A percentile compares a stretch with the other conserved stretches of the same genome.
phyloP scores from a whole-genome alignment of 345 rosid species.

The Salix arbutifolia region DNA sequence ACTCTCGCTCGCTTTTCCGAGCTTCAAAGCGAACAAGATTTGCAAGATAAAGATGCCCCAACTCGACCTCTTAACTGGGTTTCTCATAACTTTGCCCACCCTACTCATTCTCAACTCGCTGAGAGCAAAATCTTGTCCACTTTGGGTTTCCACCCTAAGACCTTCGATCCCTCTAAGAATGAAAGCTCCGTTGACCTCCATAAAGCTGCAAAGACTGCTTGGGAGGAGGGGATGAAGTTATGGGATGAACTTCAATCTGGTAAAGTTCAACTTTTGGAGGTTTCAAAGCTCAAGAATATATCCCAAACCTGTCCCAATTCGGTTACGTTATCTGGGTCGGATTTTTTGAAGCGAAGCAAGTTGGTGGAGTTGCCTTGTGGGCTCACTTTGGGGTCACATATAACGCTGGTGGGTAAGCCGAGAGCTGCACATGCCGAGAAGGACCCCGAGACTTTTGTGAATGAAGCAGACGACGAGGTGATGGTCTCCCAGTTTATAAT shows the following conservation, averaged over 20 bases:
- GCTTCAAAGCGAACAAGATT: constrained; percentile 52
- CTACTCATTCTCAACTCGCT: constrained; percentile 18
- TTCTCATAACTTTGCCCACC: constrained; percentile 30
- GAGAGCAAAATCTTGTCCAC: constrained; percentile 41
- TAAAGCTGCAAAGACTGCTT: constrained; percentile 65
- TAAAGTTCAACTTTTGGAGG: constrained; percentile 12
- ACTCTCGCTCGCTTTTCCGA: constrained; percentile 33
- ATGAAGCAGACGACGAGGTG: constrained; percentile 38
- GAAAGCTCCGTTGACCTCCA: constrained; percentile 74
- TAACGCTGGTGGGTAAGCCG: constrained; percentile 86
- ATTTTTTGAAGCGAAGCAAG: constrained; percentile 43
- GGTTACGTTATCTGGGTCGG: constrained; percentile 51
- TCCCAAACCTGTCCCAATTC: constrained; percentile 64
- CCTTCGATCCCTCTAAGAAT: constrained; percentile 47
- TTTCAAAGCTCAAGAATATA: constrained; percentile 20
- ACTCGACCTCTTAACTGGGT: constrained; percentile 52
- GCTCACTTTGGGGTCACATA: constrained; percentile 76
- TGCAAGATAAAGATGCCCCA: constrained; percentile 42
- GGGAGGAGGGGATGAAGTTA: constrained; percentile 63
- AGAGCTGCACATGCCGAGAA: constrained; percentile 53
- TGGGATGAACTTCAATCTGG: constrained; percentile 68
- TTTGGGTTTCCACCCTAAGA: constrained; percentile 48
- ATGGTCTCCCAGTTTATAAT: constrained; percentile 81
- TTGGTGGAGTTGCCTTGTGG: constrained; percentile 80
- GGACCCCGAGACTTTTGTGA: constrained; percentile 49